Percentiles rank a stretch among this genome's conserved stretches.
Conservation (phyloP, 2,329 filamentous ascomycete species). For the Penicillium griseofulvum region DNA sequence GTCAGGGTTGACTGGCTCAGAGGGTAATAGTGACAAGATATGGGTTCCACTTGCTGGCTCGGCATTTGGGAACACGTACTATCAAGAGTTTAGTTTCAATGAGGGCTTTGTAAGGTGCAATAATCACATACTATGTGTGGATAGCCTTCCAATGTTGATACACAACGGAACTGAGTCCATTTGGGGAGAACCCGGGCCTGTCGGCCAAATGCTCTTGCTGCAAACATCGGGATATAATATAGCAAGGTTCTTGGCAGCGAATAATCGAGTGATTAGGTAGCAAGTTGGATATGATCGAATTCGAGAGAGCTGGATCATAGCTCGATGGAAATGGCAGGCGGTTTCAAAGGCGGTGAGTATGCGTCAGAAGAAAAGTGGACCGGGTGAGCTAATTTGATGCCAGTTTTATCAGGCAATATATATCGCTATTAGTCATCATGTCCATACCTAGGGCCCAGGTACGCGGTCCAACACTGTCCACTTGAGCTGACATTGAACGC, state of each 20-base stretch:
- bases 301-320: neutral
- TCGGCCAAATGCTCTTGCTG: conserved; percentile 18
- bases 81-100: conserved; percentile 15
- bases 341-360: conserved; percentile 12
- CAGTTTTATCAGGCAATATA: neutral
- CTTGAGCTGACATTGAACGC: no score
- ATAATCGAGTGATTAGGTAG: neutral
- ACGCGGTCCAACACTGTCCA: neutral
- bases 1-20: conserved; percentile 51
- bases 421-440: neutral
- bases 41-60: conserved; percentile 37
- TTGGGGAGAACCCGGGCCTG: conserved; percentile 17
- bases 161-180: conserved; percentile 28
- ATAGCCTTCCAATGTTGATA: conserved; percentile 40
- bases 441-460: no score
- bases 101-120: neutral
- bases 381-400: neutral
- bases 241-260: neutral
- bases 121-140: conserved; percentile 40
- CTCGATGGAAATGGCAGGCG: conserved; percentile 16
- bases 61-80: conserved; percentile 54
- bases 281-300: neutral
- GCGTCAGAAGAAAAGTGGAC: conserved; percentile 1
- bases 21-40: conserved; percentile 57
- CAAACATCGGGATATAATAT: conserved; percentile 24